Evolutionary conservation across 1,139 yeast species (phyloP).

Genomic region (Yamadazyma songkhlaensis): DNA sequence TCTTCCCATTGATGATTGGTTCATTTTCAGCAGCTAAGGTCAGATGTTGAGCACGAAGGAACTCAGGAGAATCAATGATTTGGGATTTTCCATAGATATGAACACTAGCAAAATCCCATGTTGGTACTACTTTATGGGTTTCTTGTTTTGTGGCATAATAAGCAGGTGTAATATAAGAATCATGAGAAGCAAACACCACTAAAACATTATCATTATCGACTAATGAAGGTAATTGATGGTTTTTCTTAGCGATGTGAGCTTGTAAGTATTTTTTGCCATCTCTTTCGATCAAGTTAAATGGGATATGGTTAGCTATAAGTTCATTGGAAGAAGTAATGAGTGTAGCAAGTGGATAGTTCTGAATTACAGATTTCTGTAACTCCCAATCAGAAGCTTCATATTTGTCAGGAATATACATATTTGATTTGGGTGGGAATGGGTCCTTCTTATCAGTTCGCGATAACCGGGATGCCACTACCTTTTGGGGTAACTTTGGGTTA

Average conservation of each 20-base stretch:
- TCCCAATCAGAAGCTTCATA: constrained; percentile 36
- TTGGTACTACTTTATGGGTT: constrained; percentile 66
- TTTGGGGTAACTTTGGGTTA: no score
- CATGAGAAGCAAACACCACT: constrained; percentile 53
- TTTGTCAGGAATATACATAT: constrained; percentile 30
- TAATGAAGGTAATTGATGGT: constrained; percentile 52
- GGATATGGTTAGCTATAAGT: constrained; percentile 57
- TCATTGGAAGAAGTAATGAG: constrained; percentile 42
- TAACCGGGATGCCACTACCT: no score
- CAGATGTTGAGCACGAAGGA: constrained; percentile 46
- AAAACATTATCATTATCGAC: constrained; percentile 39
- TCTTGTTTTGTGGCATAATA: constrained; percentile 58
- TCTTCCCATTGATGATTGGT: constrained; percentile 22
- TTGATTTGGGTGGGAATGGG: neutral
- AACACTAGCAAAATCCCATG: constrained; percentile 68
- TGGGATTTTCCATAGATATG: constrained; percentile 57
- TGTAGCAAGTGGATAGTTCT: constrained; percentile 52
- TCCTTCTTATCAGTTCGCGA: no score
- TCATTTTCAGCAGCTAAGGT: constrained; percentile 51
- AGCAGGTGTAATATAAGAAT: constrained; percentile 58
- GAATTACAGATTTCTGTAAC: constrained; percentile 39
- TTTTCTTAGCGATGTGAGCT: constrained; percentile 57
- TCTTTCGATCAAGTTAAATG: constrained; percentile 44
- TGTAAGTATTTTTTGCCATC: constrained; percentile 43
- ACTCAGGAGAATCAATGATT: constrained; percentile 45